phyloP scores from a whole-genome alignment of 768 basidiomycete species.

The Mrakia hoshinonis region DNA sequence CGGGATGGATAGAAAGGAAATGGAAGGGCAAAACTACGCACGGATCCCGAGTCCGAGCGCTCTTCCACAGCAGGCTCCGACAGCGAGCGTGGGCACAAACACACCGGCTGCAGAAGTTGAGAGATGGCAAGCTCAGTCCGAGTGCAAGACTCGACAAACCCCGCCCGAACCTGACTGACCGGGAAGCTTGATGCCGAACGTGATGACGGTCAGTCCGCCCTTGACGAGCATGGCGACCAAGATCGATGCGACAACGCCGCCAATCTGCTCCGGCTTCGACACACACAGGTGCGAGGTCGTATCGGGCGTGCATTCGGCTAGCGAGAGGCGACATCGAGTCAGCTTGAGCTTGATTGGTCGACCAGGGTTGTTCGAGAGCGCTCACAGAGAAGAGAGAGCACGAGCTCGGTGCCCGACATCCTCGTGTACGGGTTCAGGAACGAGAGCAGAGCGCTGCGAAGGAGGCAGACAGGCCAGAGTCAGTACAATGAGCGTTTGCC shows the following conservation, averaged over 20 bases:
- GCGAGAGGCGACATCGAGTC: neutral
- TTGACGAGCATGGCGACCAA: slow-evolving; percentile 73
- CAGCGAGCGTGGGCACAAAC: slow-evolving; percentile 87
- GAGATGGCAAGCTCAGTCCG: neutral
- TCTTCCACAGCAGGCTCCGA: slow-evolving; percentile 87
- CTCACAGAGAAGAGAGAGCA: slow-evolving; percentile 61
- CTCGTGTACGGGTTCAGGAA: slow-evolving; percentile 83
- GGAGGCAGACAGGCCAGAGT: neutral
- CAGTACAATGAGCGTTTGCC: neutral
- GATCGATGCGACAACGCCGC: slow-evolving; percentile 58
- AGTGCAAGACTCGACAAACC: neutral
- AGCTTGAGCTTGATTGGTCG: neutral
- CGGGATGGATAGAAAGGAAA: neutral
- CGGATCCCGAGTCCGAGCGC: slow-evolving; percentile 66
- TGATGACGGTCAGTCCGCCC: slow-evolving; percentile 68
- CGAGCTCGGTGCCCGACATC: slow-evolving; percentile 91
- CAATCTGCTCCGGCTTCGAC: slow-evolving; percentile 45
- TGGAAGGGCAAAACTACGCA: neutral
- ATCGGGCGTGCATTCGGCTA: slow-evolving; percentile 49
- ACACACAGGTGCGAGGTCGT: slow-evolving; percentile 64
- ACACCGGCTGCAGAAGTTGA: slow-evolving; percentile 58
- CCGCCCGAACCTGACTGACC: slow-evolving; percentile 27
- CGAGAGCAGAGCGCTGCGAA: slow-evolving; percentile 51
- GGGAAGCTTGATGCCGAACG: slow-evolving; percentile 66
- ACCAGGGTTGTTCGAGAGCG: neutral